Conservation (phyloP, 371 early-diverging fungal genomes). For the Apophysomyces elegans region DNA sequence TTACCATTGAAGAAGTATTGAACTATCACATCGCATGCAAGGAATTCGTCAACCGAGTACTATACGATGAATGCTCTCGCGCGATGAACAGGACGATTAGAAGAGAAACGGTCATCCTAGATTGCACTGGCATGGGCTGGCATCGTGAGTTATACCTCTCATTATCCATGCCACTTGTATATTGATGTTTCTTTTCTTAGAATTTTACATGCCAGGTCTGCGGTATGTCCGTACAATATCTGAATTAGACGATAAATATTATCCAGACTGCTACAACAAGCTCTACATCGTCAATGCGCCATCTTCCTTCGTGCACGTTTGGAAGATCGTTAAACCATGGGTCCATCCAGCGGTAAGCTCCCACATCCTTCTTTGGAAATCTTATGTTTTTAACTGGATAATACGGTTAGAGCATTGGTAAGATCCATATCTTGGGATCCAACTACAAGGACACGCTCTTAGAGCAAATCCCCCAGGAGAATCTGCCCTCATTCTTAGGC, state of each 20-base stretch:
- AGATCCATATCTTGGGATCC: conserved; percentile 79
- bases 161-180: not conserved
- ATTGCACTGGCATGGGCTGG: conserved; percentile 80
- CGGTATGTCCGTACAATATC: conserved; percentile 73
- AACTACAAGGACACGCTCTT: conserved; percentile 68
- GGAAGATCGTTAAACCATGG: conserved; percentile 83
- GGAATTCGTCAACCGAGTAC: conserved; percentile 73
- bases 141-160: conserved; percentile 54
- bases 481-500: conserved; percentile 78
- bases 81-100: conserved; percentile 67
- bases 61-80: conserved; percentile 77
- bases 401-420: conserved; percentile 61
- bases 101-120: conserved; percentile 84
- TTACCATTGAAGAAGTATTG: conserved; percentile 66
- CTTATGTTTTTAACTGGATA: not conserved
- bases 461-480: conserved; percentile 76
- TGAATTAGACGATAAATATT: conserved; percentile 82
- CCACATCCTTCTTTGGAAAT: conserved; percentile 8
- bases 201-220: conserved; percentile 80
- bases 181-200: conserved; percentile 26
- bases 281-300: conserved; percentile 87
- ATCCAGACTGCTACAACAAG: conserved; percentile 82
- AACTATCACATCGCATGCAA: conserved; percentile 78
- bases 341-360: conserved; percentile 73
- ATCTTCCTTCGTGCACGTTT: conserved; percentile 78